Evolutionary conservation across 768 basidiomycete genomes (phyloP).

Genomic region (Leucosporidium creatinivorum): DNA sequence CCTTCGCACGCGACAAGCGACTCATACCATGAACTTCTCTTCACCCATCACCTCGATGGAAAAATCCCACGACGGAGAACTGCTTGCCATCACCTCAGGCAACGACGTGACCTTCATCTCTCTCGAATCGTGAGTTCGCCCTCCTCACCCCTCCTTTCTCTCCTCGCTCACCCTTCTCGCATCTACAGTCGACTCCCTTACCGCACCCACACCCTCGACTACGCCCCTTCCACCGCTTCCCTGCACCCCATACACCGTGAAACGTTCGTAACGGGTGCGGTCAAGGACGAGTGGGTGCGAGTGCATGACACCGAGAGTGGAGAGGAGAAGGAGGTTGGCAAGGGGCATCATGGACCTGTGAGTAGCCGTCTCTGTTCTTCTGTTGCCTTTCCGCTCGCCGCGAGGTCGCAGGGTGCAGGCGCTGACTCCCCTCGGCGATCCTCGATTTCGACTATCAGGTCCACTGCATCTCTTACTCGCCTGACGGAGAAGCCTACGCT

Average conservation of each 20-base stretch:
- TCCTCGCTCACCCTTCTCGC: neutral
- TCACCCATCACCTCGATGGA: conserved; percentile 94
- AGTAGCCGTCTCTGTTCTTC: conserved; percentile 65
- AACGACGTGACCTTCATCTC: conserved; percentile 86
- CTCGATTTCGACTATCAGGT: conserved; percentile 65
- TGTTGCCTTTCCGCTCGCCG: conserved; percentile 3
- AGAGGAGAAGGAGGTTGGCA: conserved; percentile 79
- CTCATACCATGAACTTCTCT: conserved; percentile 52
- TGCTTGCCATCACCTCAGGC: conserved; percentile 74
- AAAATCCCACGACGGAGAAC: conserved; percentile 51
- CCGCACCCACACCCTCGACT: conserved; percentile 70
- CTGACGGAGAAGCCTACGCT: conserved; percentile 95
- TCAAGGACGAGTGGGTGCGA: conserved; percentile 89
- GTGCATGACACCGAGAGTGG: conserved; percentile 78
- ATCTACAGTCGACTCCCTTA: conserved; percentile 46
- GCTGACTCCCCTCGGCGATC: conserved; percentile 3
- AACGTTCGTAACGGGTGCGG: conserved; percentile 84
- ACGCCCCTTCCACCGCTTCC: conserved; percentile 87
- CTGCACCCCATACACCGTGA: conserved; percentile 83
- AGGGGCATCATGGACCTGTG: conserved; percentile 96
- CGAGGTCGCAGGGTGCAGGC: neutral
- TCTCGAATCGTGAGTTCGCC: conserved; percentile 40
- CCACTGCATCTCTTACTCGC: conserved; percentile 76
- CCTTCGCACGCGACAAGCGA: conserved; percentile 65
- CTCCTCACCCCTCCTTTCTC: neutral